A percentile compares a stretch with the other conserved stretches of the same genome.
Conservation (phyloP, 192 early-diverging fungal species). For the Coemansia furcata region DNA sequence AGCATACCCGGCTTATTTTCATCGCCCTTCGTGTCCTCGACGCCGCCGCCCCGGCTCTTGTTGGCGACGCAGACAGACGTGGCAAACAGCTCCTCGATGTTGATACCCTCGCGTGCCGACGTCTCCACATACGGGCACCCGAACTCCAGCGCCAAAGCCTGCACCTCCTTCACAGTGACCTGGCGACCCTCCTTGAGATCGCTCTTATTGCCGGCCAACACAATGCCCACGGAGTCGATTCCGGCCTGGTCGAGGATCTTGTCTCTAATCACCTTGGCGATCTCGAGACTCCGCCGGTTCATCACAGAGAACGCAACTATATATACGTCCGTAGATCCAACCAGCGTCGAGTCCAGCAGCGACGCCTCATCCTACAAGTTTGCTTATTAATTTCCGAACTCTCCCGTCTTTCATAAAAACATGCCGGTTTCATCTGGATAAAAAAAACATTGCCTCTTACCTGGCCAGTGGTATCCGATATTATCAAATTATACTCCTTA, state of each 20-base stretch:
- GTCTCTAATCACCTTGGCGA: conserved; percentile 84
- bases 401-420: neutral
- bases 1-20: conserved; percentile 14
- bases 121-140: conserved; percentile 85
- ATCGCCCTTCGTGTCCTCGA: conserved; percentile 1
- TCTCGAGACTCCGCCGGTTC: conserved; percentile 81
- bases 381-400: neutral
- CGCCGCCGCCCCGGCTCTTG: conserved; percentile 15
- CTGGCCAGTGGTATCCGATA: conserved; percentile 96
- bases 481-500: conserved; percentile 84
- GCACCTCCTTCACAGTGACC: conserved; percentile 71
- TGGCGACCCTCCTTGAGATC: conserved; percentile 75
- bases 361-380: conserved; percentile 83
- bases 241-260: conserved; percentile 94
- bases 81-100: conserved; percentile 63
- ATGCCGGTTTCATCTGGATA: neutral
- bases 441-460: conserved; percentile 36
- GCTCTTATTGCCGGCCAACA: conserved; percentile 91
- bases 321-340: conserved; percentile 90
- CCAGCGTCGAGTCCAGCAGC: conserved; percentile 86
- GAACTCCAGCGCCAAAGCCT: conserved; percentile 74
- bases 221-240: conserved; percentile 84
- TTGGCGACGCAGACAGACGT: conserved; percentile 31
- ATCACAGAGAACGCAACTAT: conserved; percentile 92
- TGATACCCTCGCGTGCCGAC: conserved; percentile 88